Evolutionary conservation across 192 early-diverging fungal species (phyloP).

Genomic region (Linnemannia schmuckeri): DNA sequence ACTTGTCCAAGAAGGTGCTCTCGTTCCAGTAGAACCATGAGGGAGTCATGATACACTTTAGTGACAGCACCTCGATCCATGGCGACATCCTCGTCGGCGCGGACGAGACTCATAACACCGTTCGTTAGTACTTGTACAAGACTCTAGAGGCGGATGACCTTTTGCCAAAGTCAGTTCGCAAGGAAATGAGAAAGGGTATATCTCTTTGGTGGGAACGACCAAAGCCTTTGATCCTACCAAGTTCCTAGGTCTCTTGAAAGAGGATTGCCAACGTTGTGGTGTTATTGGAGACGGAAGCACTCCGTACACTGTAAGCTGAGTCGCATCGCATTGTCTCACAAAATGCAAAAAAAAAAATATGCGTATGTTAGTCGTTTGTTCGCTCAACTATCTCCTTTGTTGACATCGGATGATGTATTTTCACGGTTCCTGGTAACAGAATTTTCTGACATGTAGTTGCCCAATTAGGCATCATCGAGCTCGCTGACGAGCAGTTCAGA

Average conservation of each 20-base stretch:
- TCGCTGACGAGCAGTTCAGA: background rate
- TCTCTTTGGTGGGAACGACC: conserved; percentile 9
- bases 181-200: background rate
- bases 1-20: conserved; percentile 15
- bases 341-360: background rate
- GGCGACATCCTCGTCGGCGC: conserved; percentile 29
- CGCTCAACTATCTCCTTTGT: no score
- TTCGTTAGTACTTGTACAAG: conserved; percentile 14
- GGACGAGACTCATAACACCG: conserved; percentile 6
- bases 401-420: background rate
- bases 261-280: background rate
- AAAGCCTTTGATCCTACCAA: background rate
- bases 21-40: background rate
- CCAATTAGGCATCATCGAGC: background rate
- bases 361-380: no score
- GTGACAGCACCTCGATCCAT: background rate
- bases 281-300: conserved; percentile 2
- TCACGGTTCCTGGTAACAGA: conserved; percentile 10
- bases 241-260: conserved; percentile 9
- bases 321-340: background rate
- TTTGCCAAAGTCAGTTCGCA: background rate
- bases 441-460: conserved; percentile 9
- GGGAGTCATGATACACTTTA: background rate
- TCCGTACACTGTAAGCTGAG: background rate
- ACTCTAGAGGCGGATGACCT: background rate